Conservation (phyloP, 2,329 filamentous ascomycete species). For the Fusarium tanahbumbuense region DNA sequence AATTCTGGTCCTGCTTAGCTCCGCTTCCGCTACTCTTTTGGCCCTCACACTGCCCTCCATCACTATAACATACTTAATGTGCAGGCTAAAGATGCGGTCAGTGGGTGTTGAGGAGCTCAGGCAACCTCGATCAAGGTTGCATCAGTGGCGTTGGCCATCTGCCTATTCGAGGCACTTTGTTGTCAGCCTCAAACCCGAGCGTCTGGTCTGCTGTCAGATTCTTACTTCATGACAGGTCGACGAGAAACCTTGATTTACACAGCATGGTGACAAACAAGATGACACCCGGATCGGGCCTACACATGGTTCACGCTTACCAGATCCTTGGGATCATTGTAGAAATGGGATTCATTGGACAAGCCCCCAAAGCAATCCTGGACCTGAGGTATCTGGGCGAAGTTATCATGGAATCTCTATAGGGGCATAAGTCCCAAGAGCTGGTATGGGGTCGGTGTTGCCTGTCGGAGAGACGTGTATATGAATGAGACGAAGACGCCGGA, state of each 20-base stretch:
- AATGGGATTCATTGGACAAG: constrained; percentile 17
- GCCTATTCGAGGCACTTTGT: constrained; percentile 29
- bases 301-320: constrained; percentile 37
- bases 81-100: constrained; percentile 23
- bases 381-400: constrained; percentile 14
- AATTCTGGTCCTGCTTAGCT: constrained; percentile 23
- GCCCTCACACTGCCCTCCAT: constrained; percentile 11
- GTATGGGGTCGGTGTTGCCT: constrained; percentile 11
- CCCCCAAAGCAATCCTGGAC: constrained; percentile 21
- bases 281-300: constrained; percentile 32
- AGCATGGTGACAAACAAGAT: constrained; percentile 30
- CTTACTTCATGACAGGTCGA: constrained; percentile 37
- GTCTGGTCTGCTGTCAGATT: constrained; percentile 40
- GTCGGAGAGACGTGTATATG: constrained; percentile 12
- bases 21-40: constrained; percentile 24
- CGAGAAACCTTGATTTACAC: constrained; percentile 8
- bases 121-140: constrained; percentile 24
- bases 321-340: constrained; percentile 8
- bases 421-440: not conserved
- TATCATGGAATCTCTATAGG: constrained; percentile 16
- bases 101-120: constrained; percentile 11
- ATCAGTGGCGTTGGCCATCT: constrained; percentile 24
- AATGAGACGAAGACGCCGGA: constrained; percentile 2
- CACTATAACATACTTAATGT: constrained; percentile 7
- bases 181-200: constrained; percentile 35